phyloP scores from a whole-genome alignment of 129 eudicot genomes.

The Glebionis coronaria region DNA sequence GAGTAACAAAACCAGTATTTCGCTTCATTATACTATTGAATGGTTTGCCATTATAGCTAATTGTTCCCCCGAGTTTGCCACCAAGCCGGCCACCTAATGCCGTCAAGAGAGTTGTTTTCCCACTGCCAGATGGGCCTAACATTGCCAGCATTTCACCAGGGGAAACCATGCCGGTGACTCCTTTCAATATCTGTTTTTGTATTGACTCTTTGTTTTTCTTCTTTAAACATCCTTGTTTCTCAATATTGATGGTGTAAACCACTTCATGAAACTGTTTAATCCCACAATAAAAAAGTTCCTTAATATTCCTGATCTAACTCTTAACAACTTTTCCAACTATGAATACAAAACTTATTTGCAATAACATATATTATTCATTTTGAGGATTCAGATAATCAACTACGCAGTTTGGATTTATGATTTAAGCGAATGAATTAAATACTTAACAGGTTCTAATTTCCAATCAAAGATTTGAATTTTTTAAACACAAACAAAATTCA shows the following conservation, averaged over 20 bases:
- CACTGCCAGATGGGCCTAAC: constrained; percentile 91
- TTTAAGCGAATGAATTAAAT: too few species aligned
- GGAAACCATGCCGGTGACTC: constrained; percentile 49
- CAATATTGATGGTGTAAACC: constrained; percentile 43
- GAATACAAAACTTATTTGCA: background rate
- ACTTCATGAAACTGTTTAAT: constrained; percentile 66
- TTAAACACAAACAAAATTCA: too few species aligned
- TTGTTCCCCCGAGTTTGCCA: constrained; percentile 47
- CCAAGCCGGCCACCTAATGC: constrained; percentile 63
- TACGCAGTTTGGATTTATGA: too few species aligned
- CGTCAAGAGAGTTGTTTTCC: constrained; percentile 72
- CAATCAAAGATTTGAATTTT: too few species aligned
- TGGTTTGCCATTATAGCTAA: constrained; percentile 60
- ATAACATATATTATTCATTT: too few species aligned
- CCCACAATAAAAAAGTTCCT: background rate
- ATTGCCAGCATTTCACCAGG: constrained; percentile 86
- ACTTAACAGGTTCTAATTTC: too few species aligned
- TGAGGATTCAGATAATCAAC: too few species aligned
- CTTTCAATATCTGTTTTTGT: constrained; percentile 51
- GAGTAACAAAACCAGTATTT: constrained; percentile 77
- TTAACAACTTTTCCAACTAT: background rate
- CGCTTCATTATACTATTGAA: constrained; percentile 54
- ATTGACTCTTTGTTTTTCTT: constrained; percentile 17
- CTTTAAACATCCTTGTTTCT: constrained; percentile 29
- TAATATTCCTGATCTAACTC: background rate